Percentiles rank a stretch among this genome's conserved stretches.
Conservation (phyloP, 176 grass and related monocot genomes). For the Carex scoparia region DNA sequence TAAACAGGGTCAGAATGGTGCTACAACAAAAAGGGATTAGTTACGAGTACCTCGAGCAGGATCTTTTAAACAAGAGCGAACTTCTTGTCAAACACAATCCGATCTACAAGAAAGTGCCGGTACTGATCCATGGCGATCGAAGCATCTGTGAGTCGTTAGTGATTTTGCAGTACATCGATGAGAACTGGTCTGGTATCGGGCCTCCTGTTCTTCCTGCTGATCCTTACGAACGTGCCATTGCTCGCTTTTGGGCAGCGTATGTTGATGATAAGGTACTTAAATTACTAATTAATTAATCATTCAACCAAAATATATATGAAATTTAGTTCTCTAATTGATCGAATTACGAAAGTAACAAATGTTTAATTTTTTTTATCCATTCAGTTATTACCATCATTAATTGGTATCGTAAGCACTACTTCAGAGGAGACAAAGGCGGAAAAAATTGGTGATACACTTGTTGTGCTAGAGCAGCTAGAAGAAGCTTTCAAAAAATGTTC, state of each 20-base stretch:
- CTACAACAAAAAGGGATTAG: constrained; percentile 18
- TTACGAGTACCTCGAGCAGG: neutral
- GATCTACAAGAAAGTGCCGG: neutral
- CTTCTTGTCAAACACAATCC: constrained; percentile 13
- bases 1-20: neutral
- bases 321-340: neutral
- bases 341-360: neutral
- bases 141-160: constrained; percentile 19
- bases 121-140: constrained; percentile 16
- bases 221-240: constrained; percentile 22
- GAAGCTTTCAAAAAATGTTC: constrained; percentile 19
- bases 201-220: neutral
- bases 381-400: constrained; percentile 25
- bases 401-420: constrained; percentile 4
- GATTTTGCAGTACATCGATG: constrained; percentile 26
- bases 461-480: constrained; percentile 23
- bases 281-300: neutral
- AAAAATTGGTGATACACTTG: neutral
- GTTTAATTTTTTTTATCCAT: neutral
- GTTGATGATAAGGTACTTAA: constrained; percentile 43
- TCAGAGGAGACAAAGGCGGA: constrained; percentile 29
- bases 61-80: constrained; percentile 7
- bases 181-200: neutral
- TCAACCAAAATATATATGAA: neutral
- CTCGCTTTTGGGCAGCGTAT: constrained; percentile 42